Evolutionary conservation across 2,329 filamentous ascomycete species (phyloP), one percentile per base, ranked within the genome.

Genomic region (Penicillium sp.): DNA sequence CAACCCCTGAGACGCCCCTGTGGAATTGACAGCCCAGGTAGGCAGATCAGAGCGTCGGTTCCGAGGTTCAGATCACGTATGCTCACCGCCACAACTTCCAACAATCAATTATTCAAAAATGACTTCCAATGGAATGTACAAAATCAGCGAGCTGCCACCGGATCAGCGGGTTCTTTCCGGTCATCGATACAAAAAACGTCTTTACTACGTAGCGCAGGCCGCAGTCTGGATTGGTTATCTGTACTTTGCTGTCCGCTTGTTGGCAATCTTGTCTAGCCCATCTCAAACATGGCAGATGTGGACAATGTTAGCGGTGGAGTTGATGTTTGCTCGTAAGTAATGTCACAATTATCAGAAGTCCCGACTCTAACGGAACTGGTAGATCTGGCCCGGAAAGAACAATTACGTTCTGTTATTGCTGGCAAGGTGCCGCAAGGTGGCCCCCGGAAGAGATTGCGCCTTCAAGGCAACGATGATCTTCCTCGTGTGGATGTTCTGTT

Each of bases 401-500:
- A 70, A 43, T 47, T 50, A n/a, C 57, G 69, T n/a, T 65, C 66
- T 9, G 46, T 68, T 8, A 53, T 59, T 21, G 63, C 65, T 7
- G 61, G 61, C 19, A 54, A 52, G 9, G 52, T 57, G n/a, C 21
- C 37, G 3, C 14, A 53, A 3, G 45, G 45, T 26, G 49, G 53
- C 5, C 57, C 57, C 6, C 62, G 68, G 3, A 62, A 64, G 50
- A 57, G 62, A 26, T 51, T 71, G 31, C 65, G 69, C 29, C 48
- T 72, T 9, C 55, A 52, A 11, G 60, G 65, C 7, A 73, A 78
- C 11, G 72, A 80, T 2, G 77, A 80, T 3, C 81, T 85, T 0
- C 81, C 81, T 1, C 58, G 29, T 11, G 81, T 87, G 3, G 84
- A 87, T 61, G 75, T 84, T 2, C 78, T 86, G 48, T 69, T 87